Evolutionary conservation across 495 filamentous ascomycete genomes (phyloP).

Genomic region (Glutinoglossum americanum): DNA sequence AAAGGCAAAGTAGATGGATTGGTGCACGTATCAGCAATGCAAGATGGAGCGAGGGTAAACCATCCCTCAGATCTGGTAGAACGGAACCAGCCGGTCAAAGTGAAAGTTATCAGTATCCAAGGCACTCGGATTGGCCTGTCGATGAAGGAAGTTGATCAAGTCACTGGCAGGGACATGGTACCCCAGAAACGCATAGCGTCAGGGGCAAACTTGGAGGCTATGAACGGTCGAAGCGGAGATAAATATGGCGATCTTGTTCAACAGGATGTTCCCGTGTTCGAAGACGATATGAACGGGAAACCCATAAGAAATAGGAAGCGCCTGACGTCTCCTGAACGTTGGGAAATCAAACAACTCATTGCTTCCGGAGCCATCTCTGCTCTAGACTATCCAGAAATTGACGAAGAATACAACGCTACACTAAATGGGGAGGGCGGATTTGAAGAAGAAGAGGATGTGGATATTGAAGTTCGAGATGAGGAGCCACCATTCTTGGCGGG

Average conservation of each 20-base stretch:
- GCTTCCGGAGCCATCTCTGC: slow-evolving; percentile 82
- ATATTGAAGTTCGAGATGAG: slow-evolving; percentile 90
- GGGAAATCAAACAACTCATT: slow-evolving; percentile 94
- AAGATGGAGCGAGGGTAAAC: slow-evolving; percentile 69
- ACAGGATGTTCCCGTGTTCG: slow-evolving; percentile 42
- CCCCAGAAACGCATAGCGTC: slow-evolving; percentile 68
- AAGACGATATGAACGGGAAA: slow-evolving; percentile 31
- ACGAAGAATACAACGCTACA: slow-evolving; percentile 82
- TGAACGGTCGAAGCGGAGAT: slow-evolving; percentile 34
- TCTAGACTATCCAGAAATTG: slow-evolving; percentile 79
- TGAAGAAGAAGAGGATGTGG: slow-evolving; percentile 89
- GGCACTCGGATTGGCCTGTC: slow-evolving; percentile 61
- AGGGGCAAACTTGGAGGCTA: slow-evolving; percentile 72
- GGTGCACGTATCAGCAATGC: slow-evolving; percentile 90
- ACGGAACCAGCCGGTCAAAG: slow-evolving; percentile 65
- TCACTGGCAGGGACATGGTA: slow-evolving; percentile 63
- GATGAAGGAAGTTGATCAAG: slow-evolving; percentile 95
- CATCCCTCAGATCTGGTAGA: slow-evolving; percentile 76
- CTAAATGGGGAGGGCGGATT: slow-evolving; percentile 70
- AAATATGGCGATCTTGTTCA: slow-evolving; percentile 34
- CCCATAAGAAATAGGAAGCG: slow-evolving; percentile 52
- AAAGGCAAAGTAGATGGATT: slow-evolving; percentile 78
- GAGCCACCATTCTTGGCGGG: slow-evolving; percentile 92
- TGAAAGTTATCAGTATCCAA: slow-evolving; percentile 81
- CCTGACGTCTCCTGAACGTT: slow-evolving; percentile 86